Conservation (phyloP, 345 rosid species). For the Stellera chamaejasme region DNA sequence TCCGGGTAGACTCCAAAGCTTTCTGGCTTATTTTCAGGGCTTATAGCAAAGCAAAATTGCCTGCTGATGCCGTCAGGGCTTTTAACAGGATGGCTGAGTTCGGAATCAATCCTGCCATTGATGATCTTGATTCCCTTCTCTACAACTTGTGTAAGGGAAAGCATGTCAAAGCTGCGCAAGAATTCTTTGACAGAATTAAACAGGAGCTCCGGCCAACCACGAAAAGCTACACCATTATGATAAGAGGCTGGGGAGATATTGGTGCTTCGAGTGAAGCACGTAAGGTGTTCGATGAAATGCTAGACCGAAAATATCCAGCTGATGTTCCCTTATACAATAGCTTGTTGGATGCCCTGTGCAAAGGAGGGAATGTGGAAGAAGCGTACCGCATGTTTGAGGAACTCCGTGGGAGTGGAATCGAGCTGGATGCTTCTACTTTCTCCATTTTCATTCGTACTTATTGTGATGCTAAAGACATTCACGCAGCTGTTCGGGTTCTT, state of each 20-base stretch:
- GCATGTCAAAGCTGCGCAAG: conserved; percentile 52
- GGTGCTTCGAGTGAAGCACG: conserved; percentile 41
- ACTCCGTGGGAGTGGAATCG: conserved; percentile 41
- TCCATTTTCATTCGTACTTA: conserved; percentile 64
- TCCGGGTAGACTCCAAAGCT: conserved; percentile 30
- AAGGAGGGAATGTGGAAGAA: conserved; percentile 49
- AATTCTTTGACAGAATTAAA: conserved; percentile 39
- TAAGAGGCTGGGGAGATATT: conserved; percentile 48
- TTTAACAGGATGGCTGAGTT: conserved; percentile 75
- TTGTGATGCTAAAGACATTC: conserved; percentile 47
- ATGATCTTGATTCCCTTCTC: conserved; percentile 63
- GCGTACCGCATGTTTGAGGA: conserved; percentile 54
- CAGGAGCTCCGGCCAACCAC: conserved; percentile 25
- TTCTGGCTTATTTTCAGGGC: conserved; percentile 77
- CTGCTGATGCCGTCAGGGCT: conserved; percentile 63
- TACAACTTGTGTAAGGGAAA: conserved; percentile 57
- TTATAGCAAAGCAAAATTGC: conserved; percentile 65
- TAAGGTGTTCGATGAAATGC: conserved; percentile 77
- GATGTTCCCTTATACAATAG: conserved; percentile 69
- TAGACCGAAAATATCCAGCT: conserved; percentile 21
- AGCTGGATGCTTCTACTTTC: conserved; percentile 58
- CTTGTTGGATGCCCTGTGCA: conserved; percentile 60
- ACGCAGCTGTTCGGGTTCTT: conserved; percentile 62
- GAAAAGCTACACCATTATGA: conserved; percentile 62
- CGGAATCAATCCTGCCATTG: conserved; percentile 46